These are phyloP conservation scores for Plasmodium berghei DNA, from an alignment of 169 alveolate genomes.

Conservation along the genomic window DNA sequence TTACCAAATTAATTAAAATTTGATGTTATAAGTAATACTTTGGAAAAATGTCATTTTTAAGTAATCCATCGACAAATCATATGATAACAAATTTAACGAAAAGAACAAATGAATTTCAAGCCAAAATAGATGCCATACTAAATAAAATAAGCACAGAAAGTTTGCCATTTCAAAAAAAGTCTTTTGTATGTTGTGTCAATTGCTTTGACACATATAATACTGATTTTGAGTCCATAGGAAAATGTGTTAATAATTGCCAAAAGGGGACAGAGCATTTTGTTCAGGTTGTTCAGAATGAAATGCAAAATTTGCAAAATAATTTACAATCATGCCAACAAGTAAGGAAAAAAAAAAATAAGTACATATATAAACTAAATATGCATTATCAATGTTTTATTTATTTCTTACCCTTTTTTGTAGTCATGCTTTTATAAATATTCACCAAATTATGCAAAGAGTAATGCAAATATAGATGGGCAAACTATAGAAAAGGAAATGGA, in stretches of 20 bases:
- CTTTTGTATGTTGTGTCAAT: conserved; percentile 83
- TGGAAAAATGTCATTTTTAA: conserved; percentile 55
- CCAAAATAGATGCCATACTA: conserved; percentile 81
- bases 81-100: conserved; percentile 74
- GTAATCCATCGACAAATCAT: conserved; percentile 69
- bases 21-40: background rate
- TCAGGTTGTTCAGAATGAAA: conserved; percentile 84
- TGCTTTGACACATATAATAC: conserved; percentile 82
- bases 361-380: background rate
- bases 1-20: no score
- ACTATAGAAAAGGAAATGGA: conserved; percentile 81
- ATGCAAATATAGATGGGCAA: conserved; percentile 66
- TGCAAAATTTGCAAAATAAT: conserved; percentile 81
- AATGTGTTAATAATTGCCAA: conserved; percentile 85
- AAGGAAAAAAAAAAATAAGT: conserved; percentile 20
- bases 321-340: conserved; percentile 84
- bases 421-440: conserved; percentile 75
- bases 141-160: conserved; percentile 82
- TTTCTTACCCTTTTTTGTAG: conserved; percentile 11
- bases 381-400: background rate
- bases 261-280: conserved; percentile 84
- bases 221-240: conserved; percentile 82
- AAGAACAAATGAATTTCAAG: conserved; percentile 84
- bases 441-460: conserved; percentile 78
- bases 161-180: conserved; percentile 83